A percentile compares a stretch with the other conserved stretches of the same genome.
phyloP scores from a whole-genome alignment of 805 yeast genomes.

The Lachancea kluyveri region DNA sequence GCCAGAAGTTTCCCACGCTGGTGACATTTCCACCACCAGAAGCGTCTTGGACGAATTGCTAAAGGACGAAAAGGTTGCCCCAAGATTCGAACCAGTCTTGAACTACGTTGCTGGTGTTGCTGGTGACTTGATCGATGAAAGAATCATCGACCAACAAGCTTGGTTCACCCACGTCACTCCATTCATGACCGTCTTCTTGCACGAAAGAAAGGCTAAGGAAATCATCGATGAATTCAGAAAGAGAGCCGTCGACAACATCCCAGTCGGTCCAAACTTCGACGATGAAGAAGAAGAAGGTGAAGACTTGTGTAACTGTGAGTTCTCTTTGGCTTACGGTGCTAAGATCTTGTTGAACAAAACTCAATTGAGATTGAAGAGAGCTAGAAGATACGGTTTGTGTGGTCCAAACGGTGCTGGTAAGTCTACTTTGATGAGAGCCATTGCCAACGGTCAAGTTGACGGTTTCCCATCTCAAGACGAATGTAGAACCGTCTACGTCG shows the following conservation, averaged over 20 bases:
- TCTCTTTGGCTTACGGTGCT: slow-evolving; percentile 99
- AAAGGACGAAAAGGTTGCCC: slow-evolving; percentile 58
- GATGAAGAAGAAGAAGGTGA: slow-evolving; percentile 98
- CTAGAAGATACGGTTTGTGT: slow-evolving; percentile 98
- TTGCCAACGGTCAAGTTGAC: slow-evolving; percentile 97
- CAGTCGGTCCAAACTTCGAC: slow-evolving; percentile 91
- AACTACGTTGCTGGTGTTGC: slow-evolving; percentile 91
- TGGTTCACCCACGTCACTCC: slow-evolving; percentile 89
- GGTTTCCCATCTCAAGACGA: slow-evolving; percentile 99
- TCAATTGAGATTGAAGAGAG: slow-evolving; percentile 97
- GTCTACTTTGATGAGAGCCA: slow-evolving; percentile 96
- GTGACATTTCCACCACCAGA: slow-evolving; percentile 87
- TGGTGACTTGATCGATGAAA: slow-evolving; percentile 98
- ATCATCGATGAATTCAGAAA: slow-evolving; percentile 91
- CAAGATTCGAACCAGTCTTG: slow-evolving; percentile 74
- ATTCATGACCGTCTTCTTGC: slow-evolving; percentile 93
- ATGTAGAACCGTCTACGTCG: slow-evolving; percentile 98
- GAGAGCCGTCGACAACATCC: slow-evolving; percentile 96
- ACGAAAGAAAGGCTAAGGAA: slow-evolving; percentile 86
- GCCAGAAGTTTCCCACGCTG: slow-evolving; percentile 98
- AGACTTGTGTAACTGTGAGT: slow-evolving; percentile 99
- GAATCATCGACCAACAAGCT: slow-evolving; percentile 84
- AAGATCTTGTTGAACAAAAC: slow-evolving; percentile 99
- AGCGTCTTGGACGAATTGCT: slow-evolving; percentile 72
- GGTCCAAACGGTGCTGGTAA: slow-evolving; percentile 99